Evolutionary conservation across 1,139 yeast genomes (phyloP).

Genomic region (Suhomyces guaymorum): DNA sequence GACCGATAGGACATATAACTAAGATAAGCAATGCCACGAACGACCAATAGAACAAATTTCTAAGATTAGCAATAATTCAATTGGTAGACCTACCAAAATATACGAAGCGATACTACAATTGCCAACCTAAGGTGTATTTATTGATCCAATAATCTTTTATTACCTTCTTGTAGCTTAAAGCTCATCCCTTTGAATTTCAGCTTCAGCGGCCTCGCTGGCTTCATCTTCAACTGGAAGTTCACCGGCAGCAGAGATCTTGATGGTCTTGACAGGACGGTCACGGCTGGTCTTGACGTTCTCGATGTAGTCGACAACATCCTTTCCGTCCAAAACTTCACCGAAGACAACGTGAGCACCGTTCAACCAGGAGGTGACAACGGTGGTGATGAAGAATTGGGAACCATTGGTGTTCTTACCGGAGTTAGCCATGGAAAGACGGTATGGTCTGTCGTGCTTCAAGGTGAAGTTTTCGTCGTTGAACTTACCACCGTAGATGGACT

Average conservation of each 20-base stretch:
- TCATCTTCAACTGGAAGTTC: conserved; percentile 33
- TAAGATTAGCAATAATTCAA: too few relatives aligned
- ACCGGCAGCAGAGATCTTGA: conserved; percentile 52
- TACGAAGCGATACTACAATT: not conserved
- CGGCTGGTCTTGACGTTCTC: conserved; percentile 54
- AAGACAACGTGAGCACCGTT: conserved; percentile 78
- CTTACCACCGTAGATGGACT: conserved; percentile 58
- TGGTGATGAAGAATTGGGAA: conserved; percentile 65
- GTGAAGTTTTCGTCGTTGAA: conserved; percentile 58
- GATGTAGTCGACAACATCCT: conserved; percentile 57
- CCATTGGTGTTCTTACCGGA: conserved; percentile 65
- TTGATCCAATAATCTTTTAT: too few relatives aligned
- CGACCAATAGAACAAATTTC: too few relatives aligned
- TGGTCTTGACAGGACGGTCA: conserved; percentile 54
- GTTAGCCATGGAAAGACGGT: conserved; percentile 64
- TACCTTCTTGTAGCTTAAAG: conserved; percentile 23
- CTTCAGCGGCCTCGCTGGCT: conserved; percentile 12
- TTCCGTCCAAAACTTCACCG: conserved; percentile 73
- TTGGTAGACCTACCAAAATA: not conserved
- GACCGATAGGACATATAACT: too few relatives aligned
- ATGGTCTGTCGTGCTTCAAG: conserved; percentile 59
- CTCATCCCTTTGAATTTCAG: conserved; percentile 27
- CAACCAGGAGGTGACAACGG: conserved; percentile 62
- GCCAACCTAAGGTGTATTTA: too few relatives aligned
- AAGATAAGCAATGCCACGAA: too few relatives aligned